phyloP scores from a whole-genome alignment of 2,329 filamentous ascomycete species.

The Aureobasidium lini region DNA sequence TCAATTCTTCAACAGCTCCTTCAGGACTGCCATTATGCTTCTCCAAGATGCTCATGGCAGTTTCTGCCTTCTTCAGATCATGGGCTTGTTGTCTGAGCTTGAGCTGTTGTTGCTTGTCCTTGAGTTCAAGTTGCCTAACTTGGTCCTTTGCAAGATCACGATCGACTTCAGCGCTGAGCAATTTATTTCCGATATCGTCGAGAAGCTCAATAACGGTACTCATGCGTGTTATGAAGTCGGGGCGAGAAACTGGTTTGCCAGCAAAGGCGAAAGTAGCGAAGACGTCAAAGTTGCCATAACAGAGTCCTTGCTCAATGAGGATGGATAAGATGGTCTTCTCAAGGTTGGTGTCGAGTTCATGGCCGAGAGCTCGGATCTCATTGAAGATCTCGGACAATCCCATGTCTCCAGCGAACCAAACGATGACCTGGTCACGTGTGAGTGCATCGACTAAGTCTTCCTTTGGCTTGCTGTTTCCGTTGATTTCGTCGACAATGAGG shows the following conservation, averaged over 20 bases:
- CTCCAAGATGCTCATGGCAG: background rate
- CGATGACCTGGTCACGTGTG: background rate
- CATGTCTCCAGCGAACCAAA: background rate
- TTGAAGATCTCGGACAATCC: background rate
- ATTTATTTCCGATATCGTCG: background rate
- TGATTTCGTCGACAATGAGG: background rate
- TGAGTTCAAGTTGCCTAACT: background rate
- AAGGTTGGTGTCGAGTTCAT: background rate
- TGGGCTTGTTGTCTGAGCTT: background rate
- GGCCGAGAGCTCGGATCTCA: background rate
- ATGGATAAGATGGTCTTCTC: background rate
- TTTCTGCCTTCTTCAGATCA: background rate
- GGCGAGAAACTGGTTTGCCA: background rate
- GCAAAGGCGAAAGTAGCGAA: conserved; percentile 3
- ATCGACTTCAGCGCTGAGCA: background rate
- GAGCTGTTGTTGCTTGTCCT: background rate
- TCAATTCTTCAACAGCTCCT: background rate
- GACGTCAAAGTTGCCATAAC: conserved; percentile 1
- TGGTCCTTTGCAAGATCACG: background rate
- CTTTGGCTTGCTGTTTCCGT: background rate
- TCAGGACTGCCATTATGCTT: background rate
- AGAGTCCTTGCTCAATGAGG: background rate
- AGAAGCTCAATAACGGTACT: background rate
- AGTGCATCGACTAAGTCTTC: background rate
- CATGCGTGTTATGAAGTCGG: background rate